Base-by-base conservation (phyloP, 106 monocot genomes). In the Dendrobium huoshanense region DNA sequence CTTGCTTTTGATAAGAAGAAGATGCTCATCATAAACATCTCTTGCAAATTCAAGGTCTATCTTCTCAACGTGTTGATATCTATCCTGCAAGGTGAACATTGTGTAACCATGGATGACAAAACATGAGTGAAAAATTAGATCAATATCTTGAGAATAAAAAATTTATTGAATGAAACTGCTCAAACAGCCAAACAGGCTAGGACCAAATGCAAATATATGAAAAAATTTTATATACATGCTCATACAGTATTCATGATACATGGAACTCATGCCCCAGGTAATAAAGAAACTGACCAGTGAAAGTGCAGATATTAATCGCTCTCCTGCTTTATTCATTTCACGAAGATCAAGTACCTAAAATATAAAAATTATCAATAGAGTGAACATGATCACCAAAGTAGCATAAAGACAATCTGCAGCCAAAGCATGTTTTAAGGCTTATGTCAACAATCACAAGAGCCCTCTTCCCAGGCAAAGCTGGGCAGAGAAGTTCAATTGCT, bases 21-120 rank as follows among this genome's bases (percentile, higher is more conserved):
- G 84, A 88, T 97, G 92, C 70, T 79, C 81, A 73, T 97, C 94
- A 40, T 94, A 89, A 31, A 97, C 78, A 77, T 92, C 90, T 75
- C 87, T 92, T 3, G 94, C 90, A 84, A 97, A 97, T 87, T 94
- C 97, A 55, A 97, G 84, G 80, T 82, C 91, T 68, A 96, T 87
- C 73, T 44, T 80, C 80, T 87, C 88, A n/a, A 96, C 76, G 64
- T 90, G 73, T n/a, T 47, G 59, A 89, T 93, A 93, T 47, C 96
- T 91, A 19, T 85, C 68, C 96, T 96, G 84, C 54, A 88, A 27
- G 11, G 5, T 67, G 67, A 77, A 81, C 15, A 43, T 1, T 51
- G 16, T 27, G 76, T 0, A 72, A 42, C 5, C 25, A 54, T 73
- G 25, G 31, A 25, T 48, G 48, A 48, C 48, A 7, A 42, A 40